A percentile compares a stretch with the other conserved stretches of the same genome.
phyloP scores from a whole-genome alignment of 1,284 basidiomycete genomes.

The Singerocomus inundabilis region DNA sequence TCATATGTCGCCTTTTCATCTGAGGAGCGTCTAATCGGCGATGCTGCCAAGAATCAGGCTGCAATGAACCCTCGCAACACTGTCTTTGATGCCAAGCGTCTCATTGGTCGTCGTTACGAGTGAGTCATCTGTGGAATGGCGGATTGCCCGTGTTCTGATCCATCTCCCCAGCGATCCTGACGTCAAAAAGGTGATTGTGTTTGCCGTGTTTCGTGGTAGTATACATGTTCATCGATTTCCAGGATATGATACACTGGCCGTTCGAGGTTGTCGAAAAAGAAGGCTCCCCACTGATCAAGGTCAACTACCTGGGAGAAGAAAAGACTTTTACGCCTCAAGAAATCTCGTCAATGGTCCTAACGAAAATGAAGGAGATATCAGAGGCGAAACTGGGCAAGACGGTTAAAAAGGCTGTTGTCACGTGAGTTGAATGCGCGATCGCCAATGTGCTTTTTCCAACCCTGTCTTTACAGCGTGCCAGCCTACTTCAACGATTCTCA shows the following conservation, averaged over 20 bases:
- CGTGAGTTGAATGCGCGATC: conserved; percentile 46
- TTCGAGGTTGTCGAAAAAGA: conserved; percentile 93
- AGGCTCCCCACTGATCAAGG: conserved; percentile 94
- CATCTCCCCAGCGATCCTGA: conserved; percentile 65
- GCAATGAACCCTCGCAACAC: conserved; percentile 97
- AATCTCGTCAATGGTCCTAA: conserved; percentile 98
- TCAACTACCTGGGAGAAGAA: conserved; percentile 90
- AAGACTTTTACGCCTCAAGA: conserved; percentile 98
- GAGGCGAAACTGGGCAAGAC: conserved; percentile 97
- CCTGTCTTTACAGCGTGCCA: conserved; percentile 58
- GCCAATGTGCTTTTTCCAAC: background rate
- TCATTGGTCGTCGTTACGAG: conserved; percentile 96
- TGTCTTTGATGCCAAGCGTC: conserved; percentile 95
- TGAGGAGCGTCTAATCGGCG: conserved; percentile 97
- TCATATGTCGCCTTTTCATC: conserved; percentile 99
- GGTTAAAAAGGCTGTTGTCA: conserved; percentile 95
- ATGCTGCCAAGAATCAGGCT: conserved; percentile 97
- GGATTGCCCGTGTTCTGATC: conserved; percentile 10
- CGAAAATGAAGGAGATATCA: conserved; percentile 99
- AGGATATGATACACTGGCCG: conserved; percentile 92
- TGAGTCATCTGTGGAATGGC: conserved; percentile 38
- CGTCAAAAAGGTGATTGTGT: conserved; percentile 69
- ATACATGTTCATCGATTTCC: conserved; percentile 12
- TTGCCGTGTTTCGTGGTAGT: background rate
- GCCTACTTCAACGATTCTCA: conserved; percentile 99